Conservation (phyloP, 2,329 filamentous ascomycete species). For the Talaromyces verruculosus region DNA sequence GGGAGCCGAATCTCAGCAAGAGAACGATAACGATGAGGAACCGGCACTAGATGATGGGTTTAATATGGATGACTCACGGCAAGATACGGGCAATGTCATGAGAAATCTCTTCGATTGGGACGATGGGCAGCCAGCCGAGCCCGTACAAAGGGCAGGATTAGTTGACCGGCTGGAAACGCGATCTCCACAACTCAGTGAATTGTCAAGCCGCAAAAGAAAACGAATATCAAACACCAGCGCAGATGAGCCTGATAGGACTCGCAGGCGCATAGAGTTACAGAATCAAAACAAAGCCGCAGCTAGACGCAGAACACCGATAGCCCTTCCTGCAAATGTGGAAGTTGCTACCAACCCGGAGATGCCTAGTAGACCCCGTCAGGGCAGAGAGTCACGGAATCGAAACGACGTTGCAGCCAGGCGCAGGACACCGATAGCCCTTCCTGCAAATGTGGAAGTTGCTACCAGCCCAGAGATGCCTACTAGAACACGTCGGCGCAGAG, state of each 20-base stretch:
- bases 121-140: neutral
- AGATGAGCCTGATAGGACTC: neutral
- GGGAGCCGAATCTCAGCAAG: too few species aligned
- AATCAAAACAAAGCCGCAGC: neutral
- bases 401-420: neutral
- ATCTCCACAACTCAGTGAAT: neutral
- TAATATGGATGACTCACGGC: too few species aligned
- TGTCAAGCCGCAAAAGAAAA: slow-evolving; percentile 2
- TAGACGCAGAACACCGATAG: neutral
- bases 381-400: neutral
- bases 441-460: neutral
- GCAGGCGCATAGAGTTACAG: neutral
- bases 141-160: neutral
- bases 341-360: neutral
- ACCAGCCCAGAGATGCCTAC: neutral
- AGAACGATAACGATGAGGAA: too few species aligned
- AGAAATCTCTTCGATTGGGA: too few species aligned
- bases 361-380: neutral
- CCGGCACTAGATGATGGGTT: too few species aligned
- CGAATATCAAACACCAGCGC: neutral
- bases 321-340: neutral
- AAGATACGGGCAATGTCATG: too few species aligned
- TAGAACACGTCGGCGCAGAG: neutral
- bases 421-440: neutral
- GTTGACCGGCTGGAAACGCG: neutral